Conservation (phyloP, 805 yeast genomes). For the Saccharomycopsis synnaedendra region DNA sequence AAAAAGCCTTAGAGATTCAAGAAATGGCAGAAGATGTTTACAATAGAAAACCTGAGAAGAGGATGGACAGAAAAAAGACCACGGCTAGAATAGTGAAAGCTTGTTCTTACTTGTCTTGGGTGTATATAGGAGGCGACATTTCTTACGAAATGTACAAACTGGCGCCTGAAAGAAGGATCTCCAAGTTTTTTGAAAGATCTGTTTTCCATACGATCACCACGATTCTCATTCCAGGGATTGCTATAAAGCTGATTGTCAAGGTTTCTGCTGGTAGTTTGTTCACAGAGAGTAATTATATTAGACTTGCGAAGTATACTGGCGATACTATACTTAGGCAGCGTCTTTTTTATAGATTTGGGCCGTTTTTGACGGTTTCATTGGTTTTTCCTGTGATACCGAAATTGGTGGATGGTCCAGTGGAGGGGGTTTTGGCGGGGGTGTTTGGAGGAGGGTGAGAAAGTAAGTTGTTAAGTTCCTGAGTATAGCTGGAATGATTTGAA, state of each 20-base stretch:
- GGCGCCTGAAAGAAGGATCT: background rate
- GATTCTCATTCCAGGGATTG: constrained; percentile 3
- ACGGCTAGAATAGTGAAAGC: background rate
- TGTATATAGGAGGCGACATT: constrained; percentile 7
- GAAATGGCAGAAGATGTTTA: background rate
- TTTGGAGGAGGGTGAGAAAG: background rate
- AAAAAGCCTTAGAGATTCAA: constrained; percentile 1
- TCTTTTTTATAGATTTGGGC: constrained; percentile 2
- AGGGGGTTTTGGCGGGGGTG: background rate
- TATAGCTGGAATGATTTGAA: too few species aligned
- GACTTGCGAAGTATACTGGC: background rate
- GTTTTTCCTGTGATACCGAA: constrained; percentile 9
- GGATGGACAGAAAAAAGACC: background rate
- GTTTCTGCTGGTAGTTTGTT: background rate
- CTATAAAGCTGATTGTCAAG: constrained; percentile 3
- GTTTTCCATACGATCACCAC: constrained; percentile 6
- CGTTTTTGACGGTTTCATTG: constrained; percentile 8
- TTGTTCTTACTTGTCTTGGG: constrained; percentile 7
- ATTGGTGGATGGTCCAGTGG: constrained; percentile 2
- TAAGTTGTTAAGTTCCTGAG: background rate
- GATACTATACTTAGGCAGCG: background rate
- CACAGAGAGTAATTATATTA: constrained; percentile 1
- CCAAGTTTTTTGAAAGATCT: constrained; percentile 7
- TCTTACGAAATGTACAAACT: constrained; percentile 2
- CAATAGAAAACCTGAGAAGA: background rate